phyloP scores from a whole-genome alignment of 2,329 filamentous ascomycete species.

The Pestalotiopsis sp. region DNA sequence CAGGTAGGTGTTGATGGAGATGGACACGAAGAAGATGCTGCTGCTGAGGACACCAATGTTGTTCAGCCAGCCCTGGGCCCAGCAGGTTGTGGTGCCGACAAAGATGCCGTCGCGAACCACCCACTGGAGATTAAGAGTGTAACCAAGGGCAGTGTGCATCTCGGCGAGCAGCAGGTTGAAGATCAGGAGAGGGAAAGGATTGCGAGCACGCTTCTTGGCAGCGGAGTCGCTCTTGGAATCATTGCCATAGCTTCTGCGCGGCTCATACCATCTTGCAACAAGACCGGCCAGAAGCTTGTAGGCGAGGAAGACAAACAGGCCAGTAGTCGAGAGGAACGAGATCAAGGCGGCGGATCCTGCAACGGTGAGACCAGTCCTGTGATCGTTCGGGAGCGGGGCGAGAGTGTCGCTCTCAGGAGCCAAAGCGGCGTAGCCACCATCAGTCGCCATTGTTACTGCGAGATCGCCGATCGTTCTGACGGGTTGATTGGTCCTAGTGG shows the following conservation, averaged over 20 bases:
- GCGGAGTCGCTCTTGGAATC: neutral
- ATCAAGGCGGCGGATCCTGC: conserved; percentile 15
- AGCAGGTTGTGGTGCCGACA: conserved; percentile 13
- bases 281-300: conserved; percentile 12
- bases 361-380: conserved; percentile 16
- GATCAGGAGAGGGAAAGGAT: conserved; percentile 20
- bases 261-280: neutral
- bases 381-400: neutral
- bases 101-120: conserved; percentile 16
- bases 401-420: conserved; percentile 11
- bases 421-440: neutral
- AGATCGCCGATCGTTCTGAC: neutral
- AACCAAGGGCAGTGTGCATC: conserved; percentile 16
- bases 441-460: neutral
- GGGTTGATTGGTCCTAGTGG: neutral
- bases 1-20: conserved; percentile 16
- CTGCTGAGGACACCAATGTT: conserved; percentile 14
- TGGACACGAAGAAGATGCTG: conserved; percentile 15
- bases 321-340: conserved; percentile 16
- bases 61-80: conserved; percentile 20
- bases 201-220: conserved; percentile 8
- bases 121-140: conserved; percentile 18
- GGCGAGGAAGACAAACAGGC: conserved; percentile 16
- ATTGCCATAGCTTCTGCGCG: neutral
- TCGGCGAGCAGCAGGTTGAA: conserved; percentile 20